Conservation (phyloP, 2,329 filamentous ascomycete genomes). For the Xylaria sp. region DNA sequence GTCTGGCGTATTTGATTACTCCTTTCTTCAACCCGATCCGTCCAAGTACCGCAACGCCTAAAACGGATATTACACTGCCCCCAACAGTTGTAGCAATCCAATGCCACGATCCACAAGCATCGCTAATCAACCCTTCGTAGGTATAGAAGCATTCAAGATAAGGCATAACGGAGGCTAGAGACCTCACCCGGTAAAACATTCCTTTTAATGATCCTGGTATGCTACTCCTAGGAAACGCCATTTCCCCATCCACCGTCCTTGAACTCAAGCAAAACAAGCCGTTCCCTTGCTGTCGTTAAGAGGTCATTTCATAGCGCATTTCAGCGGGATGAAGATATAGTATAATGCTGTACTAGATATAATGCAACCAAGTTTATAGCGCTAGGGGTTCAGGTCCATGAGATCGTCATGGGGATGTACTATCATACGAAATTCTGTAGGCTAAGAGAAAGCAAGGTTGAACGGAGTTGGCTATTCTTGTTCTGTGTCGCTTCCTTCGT, state of each 20-base stretch:
- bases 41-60: slow-evolving; percentile 32
- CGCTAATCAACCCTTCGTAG: slow-evolving; percentile 18
- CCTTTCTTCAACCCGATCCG: slow-evolving; percentile 20
- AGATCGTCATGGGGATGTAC: slow-evolving; percentile 31
- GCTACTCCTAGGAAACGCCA: slow-evolving; percentile 35
- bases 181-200: slow-evolving; percentile 25
- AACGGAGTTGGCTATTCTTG: slow-evolving; percentile 44
- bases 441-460: slow-evolving; percentile 4
- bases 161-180: slow-evolving; percentile 16
- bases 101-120: slow-evolving; percentile 26
- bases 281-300: slow-evolving; percentile 37
- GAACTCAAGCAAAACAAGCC: slow-evolving; percentile 36
- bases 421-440: slow-evolving; percentile 27
- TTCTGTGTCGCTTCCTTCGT: slow-evolving; percentile 53
- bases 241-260: slow-evolving; percentile 22
- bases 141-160: slow-evolving; percentile 28
- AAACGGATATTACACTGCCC: slow-evolving; percentile 32
- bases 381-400: slow-evolving; percentile 10
- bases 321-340: slow-evolving; percentile 42
- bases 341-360: slow-evolving; percentile 28
- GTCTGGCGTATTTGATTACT: not conserved
- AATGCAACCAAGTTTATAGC: slow-evolving; percentile 22
- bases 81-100: slow-evolving; percentile 19
- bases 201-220: slow-evolving; percentile 36
- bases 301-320: slow-evolving; percentile 45